phyloP scores from a whole-genome alignment of 208 protist species.

The Acanthamoeba royreba region DNA sequence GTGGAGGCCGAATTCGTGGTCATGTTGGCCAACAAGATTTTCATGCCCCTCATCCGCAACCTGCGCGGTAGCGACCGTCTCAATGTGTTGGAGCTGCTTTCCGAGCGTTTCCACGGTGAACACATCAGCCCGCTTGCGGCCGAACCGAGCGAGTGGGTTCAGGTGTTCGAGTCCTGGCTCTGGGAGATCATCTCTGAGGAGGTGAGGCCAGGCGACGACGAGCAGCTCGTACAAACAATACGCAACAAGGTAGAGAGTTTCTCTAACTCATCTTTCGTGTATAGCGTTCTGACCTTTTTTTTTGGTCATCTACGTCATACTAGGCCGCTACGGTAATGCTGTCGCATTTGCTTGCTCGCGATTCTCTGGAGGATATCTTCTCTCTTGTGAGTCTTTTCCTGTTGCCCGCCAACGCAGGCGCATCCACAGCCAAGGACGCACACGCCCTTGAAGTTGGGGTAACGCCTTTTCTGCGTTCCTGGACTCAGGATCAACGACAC shows the following conservation, averaged over 20 bases:
- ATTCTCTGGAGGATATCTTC: conserved; percentile 27
- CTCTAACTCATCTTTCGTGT: no score
- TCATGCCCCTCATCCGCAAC: neutral
- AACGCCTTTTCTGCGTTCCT: neutral
- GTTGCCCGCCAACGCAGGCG: no score
- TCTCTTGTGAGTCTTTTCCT: neutral
- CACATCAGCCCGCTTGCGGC: neutral
- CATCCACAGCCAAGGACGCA: no score
- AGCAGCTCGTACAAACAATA: neutral
- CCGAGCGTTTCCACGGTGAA: neutral
- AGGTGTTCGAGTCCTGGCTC: conserved; percentile 2
- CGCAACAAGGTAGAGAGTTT: no score
- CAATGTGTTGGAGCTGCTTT: neutral
- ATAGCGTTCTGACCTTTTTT: neutral
- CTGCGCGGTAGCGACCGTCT: neutral
- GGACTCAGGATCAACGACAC: neutral
- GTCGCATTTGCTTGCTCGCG: neutral
- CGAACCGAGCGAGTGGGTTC: neutral
- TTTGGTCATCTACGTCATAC: no score
- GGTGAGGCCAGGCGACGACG: neutral
- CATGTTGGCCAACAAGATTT: neutral
- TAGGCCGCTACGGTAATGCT: neutral
- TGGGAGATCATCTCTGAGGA: neutral
- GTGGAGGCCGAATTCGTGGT: conserved; percentile 19
- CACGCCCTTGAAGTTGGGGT: neutral